phyloP scores from a whole-genome alignment of 2,329 filamentous ascomycete genomes.

The Colletotrichum lupini region DNA sequence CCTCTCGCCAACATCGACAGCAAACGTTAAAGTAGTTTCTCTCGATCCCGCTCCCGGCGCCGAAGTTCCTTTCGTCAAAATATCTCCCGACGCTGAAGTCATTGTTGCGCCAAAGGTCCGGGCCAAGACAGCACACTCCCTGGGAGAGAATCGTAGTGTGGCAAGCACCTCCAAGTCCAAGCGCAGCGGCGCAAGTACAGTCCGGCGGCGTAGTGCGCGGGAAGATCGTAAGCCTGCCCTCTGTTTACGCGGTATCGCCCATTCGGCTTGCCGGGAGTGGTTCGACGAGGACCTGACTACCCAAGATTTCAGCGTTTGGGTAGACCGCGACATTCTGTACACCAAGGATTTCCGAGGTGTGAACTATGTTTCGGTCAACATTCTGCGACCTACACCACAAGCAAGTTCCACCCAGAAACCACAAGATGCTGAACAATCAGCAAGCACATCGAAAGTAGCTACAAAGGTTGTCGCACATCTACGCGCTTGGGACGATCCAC shows the following conservation, averaged over 20 bases:
- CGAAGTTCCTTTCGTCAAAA: slow-evolving; percentile 85
- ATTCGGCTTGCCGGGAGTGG: slow-evolving; percentile 75
- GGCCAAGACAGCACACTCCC: slow-evolving; percentile 72
- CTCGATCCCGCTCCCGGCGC: slow-evolving; percentile 79
- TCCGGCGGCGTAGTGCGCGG: slow-evolving; percentile 64
- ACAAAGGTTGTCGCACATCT: slow-evolving; percentile 81
- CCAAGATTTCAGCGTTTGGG: slow-evolving; percentile 79
- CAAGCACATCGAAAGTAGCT: slow-evolving; percentile 61
- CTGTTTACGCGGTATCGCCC: slow-evolving; percentile 85
- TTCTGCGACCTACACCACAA: slow-evolving; percentile 28
- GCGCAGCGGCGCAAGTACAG: slow-evolving; percentile 77
- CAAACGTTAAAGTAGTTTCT: slow-evolving; percentile 87
- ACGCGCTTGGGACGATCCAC: slow-evolving; percentile 85
- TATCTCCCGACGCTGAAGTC: slow-evolving; percentile 93
- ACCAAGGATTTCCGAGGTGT: slow-evolving; percentile 80
- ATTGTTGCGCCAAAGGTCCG: slow-evolving; percentile 96
- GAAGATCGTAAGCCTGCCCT: slow-evolving; percentile 76
- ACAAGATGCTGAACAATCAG: slow-evolving; percentile 72
- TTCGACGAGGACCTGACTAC: slow-evolving; percentile 76
- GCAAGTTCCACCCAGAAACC: slow-evolving; percentile 63
- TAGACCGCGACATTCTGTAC: slow-evolving; percentile 81
- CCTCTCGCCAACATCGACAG: slow-evolving; percentile 93
- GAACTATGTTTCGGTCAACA: slow-evolving; percentile 75
- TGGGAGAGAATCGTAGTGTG: slow-evolving; percentile 83
- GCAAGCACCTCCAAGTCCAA: slow-evolving; percentile 83